Conservation (phyloP, 2,329 filamentous ascomycete genomes). For the Aspergillus piperis region DNA sequence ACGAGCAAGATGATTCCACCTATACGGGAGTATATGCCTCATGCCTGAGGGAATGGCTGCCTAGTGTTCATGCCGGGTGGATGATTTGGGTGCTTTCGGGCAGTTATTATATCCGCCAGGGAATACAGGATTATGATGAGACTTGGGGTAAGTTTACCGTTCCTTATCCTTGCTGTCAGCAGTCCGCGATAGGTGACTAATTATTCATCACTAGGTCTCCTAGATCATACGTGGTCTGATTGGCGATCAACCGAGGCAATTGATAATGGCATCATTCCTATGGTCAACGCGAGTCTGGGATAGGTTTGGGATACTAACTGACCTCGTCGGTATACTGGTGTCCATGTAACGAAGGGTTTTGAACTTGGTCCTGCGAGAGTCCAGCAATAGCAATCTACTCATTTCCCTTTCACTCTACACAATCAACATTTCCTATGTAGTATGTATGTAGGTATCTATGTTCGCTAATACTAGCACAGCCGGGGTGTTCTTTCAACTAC, state of each 20-base stretch:
- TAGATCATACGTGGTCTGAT: conserved; percentile 56
- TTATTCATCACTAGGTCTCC: conserved; percentile 42
- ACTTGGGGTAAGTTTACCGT: conserved; percentile 45
- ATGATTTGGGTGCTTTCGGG: conserved; percentile 61
- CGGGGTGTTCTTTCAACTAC: too few relatives aligned
- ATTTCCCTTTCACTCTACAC: too few relatives aligned
- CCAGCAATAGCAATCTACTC: too few relatives aligned
- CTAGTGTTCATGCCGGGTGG: conserved; percentile 55
- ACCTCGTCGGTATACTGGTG: neutral
- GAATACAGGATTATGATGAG: conserved; percentile 59
- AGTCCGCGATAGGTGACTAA: neutral
- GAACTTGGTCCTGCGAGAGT: too few relatives aligned
- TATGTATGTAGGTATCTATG: too few relatives aligned
- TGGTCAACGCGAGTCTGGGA: conserved; percentile 12
- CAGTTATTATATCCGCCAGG: conserved; percentile 59
- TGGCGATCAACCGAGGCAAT: conserved; percentile 44
- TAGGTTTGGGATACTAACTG: neutral
- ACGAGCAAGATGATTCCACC: conserved; percentile 51
- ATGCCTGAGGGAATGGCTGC: conserved; percentile 55
- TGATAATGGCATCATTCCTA: conserved; percentile 14
- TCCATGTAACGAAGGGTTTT: neutral
- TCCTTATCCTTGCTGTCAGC: neutral
- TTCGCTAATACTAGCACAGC: too few relatives aligned
- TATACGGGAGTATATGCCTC: conserved; percentile 55
- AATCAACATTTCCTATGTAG: too few relatives aligned